These are phyloP conservation scores for Nevesoporus exiguus DNA, from an alignment of 768 basidiomycete species.

Conservation along the genomic window DNA sequence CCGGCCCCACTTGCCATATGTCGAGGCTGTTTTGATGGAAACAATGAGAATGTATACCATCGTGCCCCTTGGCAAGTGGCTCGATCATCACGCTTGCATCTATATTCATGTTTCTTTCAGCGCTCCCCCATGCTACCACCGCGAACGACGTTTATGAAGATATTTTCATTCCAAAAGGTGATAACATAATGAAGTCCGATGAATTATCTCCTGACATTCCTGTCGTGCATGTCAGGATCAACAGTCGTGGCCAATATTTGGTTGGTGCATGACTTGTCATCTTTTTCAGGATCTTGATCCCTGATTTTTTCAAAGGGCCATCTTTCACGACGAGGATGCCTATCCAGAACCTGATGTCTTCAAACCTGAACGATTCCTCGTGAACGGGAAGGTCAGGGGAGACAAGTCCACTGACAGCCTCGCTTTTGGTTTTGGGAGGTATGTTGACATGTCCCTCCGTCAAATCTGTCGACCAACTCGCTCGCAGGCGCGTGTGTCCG, in stretches of 20 bases:
- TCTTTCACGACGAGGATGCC: too few species aligned
- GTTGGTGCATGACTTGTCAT: too few species aligned
- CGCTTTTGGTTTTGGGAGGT: slow-evolving; percentile 27
- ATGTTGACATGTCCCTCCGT: neutral
- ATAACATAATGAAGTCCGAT: too few species aligned
- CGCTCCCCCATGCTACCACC: too few species aligned
- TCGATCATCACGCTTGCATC: neutral
- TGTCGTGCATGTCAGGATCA: slow-evolving; percentile 10
- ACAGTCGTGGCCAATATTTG: slow-evolving; percentile 19
- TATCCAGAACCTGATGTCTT: too few species aligned
- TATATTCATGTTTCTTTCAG: slow-evolving; percentile 2
- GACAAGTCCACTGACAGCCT: neutral
- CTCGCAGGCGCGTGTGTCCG: too few species aligned
- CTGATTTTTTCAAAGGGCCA: slow-evolving; percentile 10
- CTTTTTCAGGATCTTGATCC: neutral
- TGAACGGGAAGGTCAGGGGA: slow-evolving; percentile 7
- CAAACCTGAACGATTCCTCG: slow-evolving; percentile 33
- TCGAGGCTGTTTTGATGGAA: too few species aligned
- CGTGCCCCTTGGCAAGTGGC: too few species aligned
- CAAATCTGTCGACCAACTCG: neutral
- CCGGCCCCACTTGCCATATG: too few species aligned
- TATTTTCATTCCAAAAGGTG: too few species aligned
- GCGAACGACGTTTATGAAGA: too few species aligned
- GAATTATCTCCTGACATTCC: neutral
- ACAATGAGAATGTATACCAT: too few species aligned